phyloP scores from a whole-genome alignment of 1,284 basidiomycete species.

The Naganishia sp. region DNA sequence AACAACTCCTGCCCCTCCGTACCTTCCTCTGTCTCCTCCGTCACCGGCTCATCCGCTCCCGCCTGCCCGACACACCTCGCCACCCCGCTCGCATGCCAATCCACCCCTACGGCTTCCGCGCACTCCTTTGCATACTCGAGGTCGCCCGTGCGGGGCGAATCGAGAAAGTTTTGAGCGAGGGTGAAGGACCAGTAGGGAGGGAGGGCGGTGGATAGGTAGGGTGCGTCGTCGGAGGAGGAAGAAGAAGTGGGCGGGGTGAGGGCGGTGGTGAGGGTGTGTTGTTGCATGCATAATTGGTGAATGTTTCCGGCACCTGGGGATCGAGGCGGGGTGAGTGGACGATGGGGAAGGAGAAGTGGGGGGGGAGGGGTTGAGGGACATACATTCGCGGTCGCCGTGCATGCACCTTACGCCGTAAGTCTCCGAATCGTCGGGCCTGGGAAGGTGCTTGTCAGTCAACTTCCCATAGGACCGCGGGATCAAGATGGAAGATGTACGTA shows the following conservation, averaged over 20 bases:
- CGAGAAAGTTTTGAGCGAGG: constrained; percentile 67
- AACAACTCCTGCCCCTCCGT: constrained; percentile 65
- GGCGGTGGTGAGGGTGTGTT: constrained; percentile 55
- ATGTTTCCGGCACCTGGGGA: constrained; percentile 67
- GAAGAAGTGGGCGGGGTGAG: neutral
- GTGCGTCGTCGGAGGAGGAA: constrained; percentile 12
- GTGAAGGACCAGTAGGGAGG: constrained; percentile 71
- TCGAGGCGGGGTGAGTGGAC: neutral
- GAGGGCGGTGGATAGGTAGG: constrained; percentile 35
- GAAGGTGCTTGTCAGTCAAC: neutral
- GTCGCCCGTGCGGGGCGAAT: constrained; percentile 65
- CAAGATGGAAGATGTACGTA: constrained; percentile 57
- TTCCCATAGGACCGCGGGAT: neutral
- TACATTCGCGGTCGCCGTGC: constrained; percentile 75
- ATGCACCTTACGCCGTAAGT: constrained; percentile 72
- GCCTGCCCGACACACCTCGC: constrained; percentile 58
- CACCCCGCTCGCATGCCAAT: constrained; percentile 66
- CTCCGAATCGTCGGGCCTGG: constrained; percentile 65
- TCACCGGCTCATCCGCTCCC: constrained; percentile 13
- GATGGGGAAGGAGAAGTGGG: neutral
- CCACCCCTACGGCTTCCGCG: constrained; percentile 63
- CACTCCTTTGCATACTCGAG: constrained; percentile 68
- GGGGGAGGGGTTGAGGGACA: neutral
- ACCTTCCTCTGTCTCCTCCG: constrained; percentile 41
- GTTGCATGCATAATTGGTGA: constrained; percentile 75